Evolutionary conservation across 139 green algal species (phyloP), one percentile per base, ranked within the genome.

Genomic region (Chlorella ohadii): DNA sequence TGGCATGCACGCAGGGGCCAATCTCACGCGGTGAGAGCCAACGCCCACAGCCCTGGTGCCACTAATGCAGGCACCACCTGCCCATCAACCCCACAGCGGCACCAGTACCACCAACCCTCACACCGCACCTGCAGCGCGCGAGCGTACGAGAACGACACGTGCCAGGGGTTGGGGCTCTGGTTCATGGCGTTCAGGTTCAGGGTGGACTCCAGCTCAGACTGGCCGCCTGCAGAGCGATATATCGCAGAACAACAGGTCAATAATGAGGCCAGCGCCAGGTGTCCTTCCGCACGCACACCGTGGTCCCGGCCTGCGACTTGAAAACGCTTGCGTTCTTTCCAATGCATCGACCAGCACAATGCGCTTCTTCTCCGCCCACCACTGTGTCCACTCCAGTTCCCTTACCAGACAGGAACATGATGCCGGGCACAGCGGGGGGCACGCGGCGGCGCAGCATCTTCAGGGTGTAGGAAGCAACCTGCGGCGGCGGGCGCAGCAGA

Each of bases 181-280:
- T 99, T 99, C 97, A 99, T 99, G 89, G 96, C 97, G 91, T 99
- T 99, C 74, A 99, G 92, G 95, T 99, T 99, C 44, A 99, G 92
- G 72, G 97, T 99, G 36, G 97, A 94, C 96, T 99, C 97, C 67
- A 99, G 92, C 94, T 99, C 97, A 41, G 96, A 99, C 95, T 99
- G 97, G 87, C 97, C 97, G 78, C 97, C 51, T 59, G 51, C 15
- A n/a, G n/a, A n/a, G n/a, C n/a, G n/a, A n/a, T n/a, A n/a, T n/a
- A n/a, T n/a, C n/a, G n/a, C n/a, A n/a, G n/a, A n/a, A n/a, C n/a
- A n/a, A n/a, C n/a, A n/a, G n/a, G n/a, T n/a, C n/a, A n/a, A n/a
- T n/a, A n/a, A n/a, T n/a, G n/a, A n/a, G n/a, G n/a, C n/a, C n/a
- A n/a, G n/a, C n/a, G n/a, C n/a, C n/a, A n/a, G n/a, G n/a, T n/a